Base-by-base conservation (phyloP, 345 rosid genomes). In the Gossypium australe region DNA sequence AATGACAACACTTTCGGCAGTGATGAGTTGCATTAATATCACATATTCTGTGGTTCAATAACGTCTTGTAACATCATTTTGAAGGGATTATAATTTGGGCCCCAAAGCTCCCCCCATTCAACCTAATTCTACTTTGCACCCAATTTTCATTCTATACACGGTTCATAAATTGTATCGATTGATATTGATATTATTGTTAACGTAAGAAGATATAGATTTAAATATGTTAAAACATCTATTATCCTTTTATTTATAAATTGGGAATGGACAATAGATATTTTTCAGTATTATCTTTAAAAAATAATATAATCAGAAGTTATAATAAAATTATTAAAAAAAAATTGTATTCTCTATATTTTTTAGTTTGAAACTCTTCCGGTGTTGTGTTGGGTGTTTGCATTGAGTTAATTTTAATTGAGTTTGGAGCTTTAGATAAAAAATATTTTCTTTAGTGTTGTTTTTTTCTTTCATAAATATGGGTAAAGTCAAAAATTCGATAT, bases 131-230 rank as follows among this genome's bases (percentile, higher is more conserved):
- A 24, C 24, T 58, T 10, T 58, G 62, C 16, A 10, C 16, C 34
- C 2, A 58, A 58, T 24, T 11, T 58, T 11, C 7, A 56, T 18
- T 1, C 20, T 20, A 9, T 7, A 18, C 8, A 7, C 67, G 0
- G 0, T 18, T 18, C 16, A 34, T 34, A 34, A 5, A 1, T 0
- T 34, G 1, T 0, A 0, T 29, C 4, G 1, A 5, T 4, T 4
- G 1, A 1, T 34, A 34, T 1, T 7, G 0, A 34, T 1, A 34
- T 34, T 34, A 1, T 34, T 34, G 0, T 34, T 1, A 5, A 5
- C 1, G 0, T 5, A 34, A 34, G 0, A 5, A 5, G 1, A 34
- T 1, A 0, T 34, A 5, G 0, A 0, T 34, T 34, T 0, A 0
- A 27, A 3, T 29, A 4, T 0, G 0, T 34, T 34, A 4, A 34